Evolutionary conservation across 192 early-diverging fungal species (phyloP).

Genomic region (Bifiguratus adelaidae): DNA sequence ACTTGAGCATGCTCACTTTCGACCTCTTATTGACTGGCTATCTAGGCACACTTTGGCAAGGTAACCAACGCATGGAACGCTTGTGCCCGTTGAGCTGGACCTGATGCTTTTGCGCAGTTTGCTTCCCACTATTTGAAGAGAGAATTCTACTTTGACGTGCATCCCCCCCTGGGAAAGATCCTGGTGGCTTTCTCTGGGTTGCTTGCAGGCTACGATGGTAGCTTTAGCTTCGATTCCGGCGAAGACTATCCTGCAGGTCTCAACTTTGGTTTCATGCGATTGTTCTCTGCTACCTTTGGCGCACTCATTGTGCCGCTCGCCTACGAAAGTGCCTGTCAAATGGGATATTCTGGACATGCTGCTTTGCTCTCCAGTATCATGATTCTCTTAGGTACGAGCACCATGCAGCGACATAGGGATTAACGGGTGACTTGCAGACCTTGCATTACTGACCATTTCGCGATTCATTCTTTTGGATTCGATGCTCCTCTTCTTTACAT

Average conservation of each 20-base stretch:
- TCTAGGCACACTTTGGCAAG: slow-evolving; percentile 12
- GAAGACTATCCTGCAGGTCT: slow-evolving; percentile 64
- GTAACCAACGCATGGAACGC: too few relatives aligned
- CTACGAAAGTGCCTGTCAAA: slow-evolving; percentile 71
- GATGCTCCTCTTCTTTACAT: slow-evolving; percentile 88
- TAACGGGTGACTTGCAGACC: slow-evolving; percentile 44
- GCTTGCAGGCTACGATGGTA: slow-evolving; percentile 78
- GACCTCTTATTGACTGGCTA: background rate
- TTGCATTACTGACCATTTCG: slow-evolving; percentile 63
- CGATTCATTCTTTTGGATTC: slow-evolving; percentile 94
- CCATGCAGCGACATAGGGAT: too few relatives aligned
- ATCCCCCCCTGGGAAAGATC: slow-evolving; percentile 97
- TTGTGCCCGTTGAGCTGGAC: background rate
- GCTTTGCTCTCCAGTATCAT: slow-evolving; percentile 66
- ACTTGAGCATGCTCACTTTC: slow-evolving; percentile 1
- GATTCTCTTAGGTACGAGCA: slow-evolving; percentile 56
- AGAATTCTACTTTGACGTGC: slow-evolving; percentile 96
- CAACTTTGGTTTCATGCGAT: slow-evolving; percentile 81
- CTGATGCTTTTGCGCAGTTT: slow-evolving; percentile 45
- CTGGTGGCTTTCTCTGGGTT: slow-evolving; percentile 77
- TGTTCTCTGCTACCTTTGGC: slow-evolving; percentile 84
- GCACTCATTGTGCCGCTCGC: slow-evolving; percentile 80
- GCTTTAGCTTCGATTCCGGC: slow-evolving; percentile 77
- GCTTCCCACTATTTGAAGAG: slow-evolving; percentile 89
- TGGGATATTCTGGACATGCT: slow-evolving; percentile 56